A percentile compares a stretch with the other conserved stretches of the same genome.
Conservation (phyloP, 1,284 basidiomycete species). For the Austroboletus novae-zelandiae region DNA sequence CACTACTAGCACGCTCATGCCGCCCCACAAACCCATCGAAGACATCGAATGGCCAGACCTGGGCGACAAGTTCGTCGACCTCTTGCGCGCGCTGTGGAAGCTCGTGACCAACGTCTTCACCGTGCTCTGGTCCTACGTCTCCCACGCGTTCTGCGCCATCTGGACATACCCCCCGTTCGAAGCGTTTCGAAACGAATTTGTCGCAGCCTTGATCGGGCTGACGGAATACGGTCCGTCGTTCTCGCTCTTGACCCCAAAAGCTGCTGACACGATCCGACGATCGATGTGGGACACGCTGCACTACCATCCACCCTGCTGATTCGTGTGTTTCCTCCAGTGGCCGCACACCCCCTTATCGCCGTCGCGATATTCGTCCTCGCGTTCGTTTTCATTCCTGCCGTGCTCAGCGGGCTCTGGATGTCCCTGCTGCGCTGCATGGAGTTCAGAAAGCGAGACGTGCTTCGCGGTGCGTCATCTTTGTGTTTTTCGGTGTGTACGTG, state of each 20-base stretch:
- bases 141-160: slow-evolving; percentile 4
- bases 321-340: slow-evolving; percentile 1
- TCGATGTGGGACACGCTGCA: no score
- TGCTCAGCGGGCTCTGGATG: not conserved
- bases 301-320: no score
- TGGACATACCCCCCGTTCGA: slow-evolving; percentile 30
- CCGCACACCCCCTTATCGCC: slow-evolving; percentile 15
- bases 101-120: slow-evolving; percentile 7
- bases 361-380: slow-evolving; percentile 12
- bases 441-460: not conserved
- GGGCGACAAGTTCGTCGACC: slow-evolving; percentile 10
- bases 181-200: slow-evolving; percentile 20
- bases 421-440: not conserved
- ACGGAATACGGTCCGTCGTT: slow-evolving; percentile 18
- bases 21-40: slow-evolving; percentile 18
- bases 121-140: slow-evolving; percentile 14
- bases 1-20: slow-evolving; percentile 7
- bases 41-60: slow-evolving; percentile 23
- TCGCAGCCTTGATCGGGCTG: slow-evolving; percentile 9
- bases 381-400: slow-evolving; percentile 7
- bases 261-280: not conserved
- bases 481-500: not conserved
- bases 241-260: not conserved
- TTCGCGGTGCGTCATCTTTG: slow-evolving; percentile 13
- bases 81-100: slow-evolving; percentile 14